A percentile compares a stretch with the other conserved stretches of the same genome.
These are phyloP conservation scores for Globisporangium emineosum DNA, from an alignment of 352 stramenopile species.

Conservation along the genomic window DNA sequence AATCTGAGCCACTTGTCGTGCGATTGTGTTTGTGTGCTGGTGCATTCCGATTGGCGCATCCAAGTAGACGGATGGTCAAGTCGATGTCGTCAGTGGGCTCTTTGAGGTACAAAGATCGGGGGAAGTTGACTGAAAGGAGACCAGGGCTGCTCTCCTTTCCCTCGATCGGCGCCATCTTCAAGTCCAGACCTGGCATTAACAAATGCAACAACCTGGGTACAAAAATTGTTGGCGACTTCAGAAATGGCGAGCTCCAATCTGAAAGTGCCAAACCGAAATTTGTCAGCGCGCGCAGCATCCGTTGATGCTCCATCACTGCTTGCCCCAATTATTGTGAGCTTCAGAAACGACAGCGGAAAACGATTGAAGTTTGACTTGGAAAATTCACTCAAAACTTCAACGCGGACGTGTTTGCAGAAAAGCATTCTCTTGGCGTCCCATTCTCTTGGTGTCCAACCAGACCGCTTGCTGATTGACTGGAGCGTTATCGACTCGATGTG, in stretches of 20 bases:
- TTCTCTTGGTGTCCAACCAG: background rate
- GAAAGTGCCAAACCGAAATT: background rate
- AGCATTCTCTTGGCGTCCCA: background rate
- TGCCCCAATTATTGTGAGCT: background rate
- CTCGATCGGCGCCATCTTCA: background rate
- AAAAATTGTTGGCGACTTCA: background rate
- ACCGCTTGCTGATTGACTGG: background rate
- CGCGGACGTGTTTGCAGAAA: background rate
- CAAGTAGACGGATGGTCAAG: conserved; percentile 12
- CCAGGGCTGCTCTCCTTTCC: background rate
- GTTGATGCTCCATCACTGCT: background rate
- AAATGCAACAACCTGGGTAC: background rate
- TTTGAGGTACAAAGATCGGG: background rate
- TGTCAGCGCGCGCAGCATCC: background rate
- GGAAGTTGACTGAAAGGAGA: background rate
- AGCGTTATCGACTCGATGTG: background rate
- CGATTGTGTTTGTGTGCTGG: conserved; percentile 7
- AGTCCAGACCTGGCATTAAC: background rate
- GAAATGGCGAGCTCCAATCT: background rate
- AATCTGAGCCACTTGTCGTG: conserved; percentile 11
- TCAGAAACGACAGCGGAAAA: background rate
- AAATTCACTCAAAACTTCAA: background rate
- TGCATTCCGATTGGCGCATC: conserved; percentile 9
- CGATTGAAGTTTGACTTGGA: background rate
- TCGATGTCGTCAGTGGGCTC: background rate